Conservation (phyloP, 208 protist genomes). For the Acanthamoeba lenticulata region DNA sequence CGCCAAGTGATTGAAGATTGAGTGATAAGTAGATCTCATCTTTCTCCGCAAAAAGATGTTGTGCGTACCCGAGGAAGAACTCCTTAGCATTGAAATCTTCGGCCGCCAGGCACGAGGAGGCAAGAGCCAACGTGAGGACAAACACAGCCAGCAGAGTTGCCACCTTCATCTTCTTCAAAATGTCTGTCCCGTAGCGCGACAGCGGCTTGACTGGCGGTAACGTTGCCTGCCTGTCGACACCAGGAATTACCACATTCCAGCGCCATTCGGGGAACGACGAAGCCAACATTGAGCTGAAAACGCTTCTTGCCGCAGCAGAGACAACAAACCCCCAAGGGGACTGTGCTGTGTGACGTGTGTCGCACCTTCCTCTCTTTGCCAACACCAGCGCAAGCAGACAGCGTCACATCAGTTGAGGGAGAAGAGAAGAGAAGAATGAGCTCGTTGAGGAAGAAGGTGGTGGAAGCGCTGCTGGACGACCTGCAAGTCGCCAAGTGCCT, state of each 20-base stretch:
- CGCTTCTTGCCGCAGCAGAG: too few relatives aligned
- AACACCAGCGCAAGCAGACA: not conserved
- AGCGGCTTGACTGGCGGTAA: too few relatives aligned
- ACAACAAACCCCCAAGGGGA: too few relatives aligned
- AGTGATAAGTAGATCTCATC: too few relatives aligned
- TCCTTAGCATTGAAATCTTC: not conserved
- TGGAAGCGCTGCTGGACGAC: not conserved
- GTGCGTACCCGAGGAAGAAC: not conserved
- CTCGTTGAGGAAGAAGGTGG: not conserved
- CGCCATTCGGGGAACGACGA: too few relatives aligned
- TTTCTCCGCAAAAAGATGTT: too few relatives aligned
- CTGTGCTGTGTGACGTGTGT: not conserved
- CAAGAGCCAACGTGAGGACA: not conserved
- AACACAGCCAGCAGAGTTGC: not conserved
- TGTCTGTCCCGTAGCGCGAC: too few relatives aligned
- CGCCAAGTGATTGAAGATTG: too few relatives aligned
- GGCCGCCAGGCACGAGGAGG: not conserved
- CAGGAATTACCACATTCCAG: too few relatives aligned
- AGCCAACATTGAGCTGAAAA: too few relatives aligned
- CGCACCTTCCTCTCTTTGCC: not conserved
- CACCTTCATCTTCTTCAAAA: not conserved
- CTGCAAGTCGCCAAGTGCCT: not conserved
- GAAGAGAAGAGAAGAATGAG: not conserved
- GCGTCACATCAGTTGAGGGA: not conserved
- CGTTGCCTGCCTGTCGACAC: too few relatives aligned